A percentile compares a stretch with the other conserved stretches of the same genome.
phyloP scores from a whole-genome alignment of 2,329 filamentous ascomycete genomes.

The Capronia epimyces region DNA sequence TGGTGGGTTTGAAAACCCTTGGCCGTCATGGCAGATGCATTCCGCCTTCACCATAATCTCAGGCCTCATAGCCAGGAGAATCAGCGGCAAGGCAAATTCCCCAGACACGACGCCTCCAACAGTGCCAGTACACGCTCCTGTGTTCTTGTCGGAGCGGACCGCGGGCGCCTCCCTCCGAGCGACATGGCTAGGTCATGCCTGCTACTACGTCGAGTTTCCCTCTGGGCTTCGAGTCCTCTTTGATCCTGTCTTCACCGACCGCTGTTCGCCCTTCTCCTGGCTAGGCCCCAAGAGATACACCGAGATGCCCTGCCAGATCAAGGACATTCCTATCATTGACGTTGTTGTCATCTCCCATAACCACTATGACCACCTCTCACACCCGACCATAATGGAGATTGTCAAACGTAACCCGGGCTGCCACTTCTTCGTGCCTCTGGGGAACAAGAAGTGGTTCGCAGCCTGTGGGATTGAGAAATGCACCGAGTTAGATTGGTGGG shows the following conservation, averaged over 20 bases:
- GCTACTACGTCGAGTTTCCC: constrained; percentile 87
- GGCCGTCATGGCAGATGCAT: constrained; percentile 35
- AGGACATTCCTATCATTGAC: constrained; percentile 62
- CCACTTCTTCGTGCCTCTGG: constrained; percentile 83
- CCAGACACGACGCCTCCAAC: constrained; percentile 62
- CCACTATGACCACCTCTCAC: constrained; percentile 88
- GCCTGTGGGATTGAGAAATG: constrained; percentile 65
- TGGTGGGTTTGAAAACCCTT: constrained; percentile 41
- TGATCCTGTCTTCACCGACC: constrained; percentile 85
- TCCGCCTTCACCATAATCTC: constrained; percentile 18
- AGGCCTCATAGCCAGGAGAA: constrained; percentile 33
- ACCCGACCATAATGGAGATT: constrained; percentile 67
- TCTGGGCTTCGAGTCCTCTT: constrained; percentile 81
- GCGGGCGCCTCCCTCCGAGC: constrained; percentile 62
- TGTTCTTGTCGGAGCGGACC: constrained; percentile 57
- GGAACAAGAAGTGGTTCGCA: constrained; percentile 76
- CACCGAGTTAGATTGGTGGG: constrained; percentile 95
- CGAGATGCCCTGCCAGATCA: constrained; percentile 65
- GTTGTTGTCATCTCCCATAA: constrained; percentile 73
- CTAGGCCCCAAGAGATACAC: constrained; percentile 72
- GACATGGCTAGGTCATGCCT: constrained; percentile 93
- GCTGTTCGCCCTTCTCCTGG: constrained; percentile 70
- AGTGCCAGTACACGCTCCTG: constrained; percentile 61
- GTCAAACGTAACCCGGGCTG: constrained; percentile 65
- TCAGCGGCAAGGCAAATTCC: constrained; percentile 47